Percentiles rank a stretch among this genome's conserved stretches.
Conservation (phyloP, 2,329 filamentous ascomycete genomes). For the Emergomyces orientalis region DNA sequence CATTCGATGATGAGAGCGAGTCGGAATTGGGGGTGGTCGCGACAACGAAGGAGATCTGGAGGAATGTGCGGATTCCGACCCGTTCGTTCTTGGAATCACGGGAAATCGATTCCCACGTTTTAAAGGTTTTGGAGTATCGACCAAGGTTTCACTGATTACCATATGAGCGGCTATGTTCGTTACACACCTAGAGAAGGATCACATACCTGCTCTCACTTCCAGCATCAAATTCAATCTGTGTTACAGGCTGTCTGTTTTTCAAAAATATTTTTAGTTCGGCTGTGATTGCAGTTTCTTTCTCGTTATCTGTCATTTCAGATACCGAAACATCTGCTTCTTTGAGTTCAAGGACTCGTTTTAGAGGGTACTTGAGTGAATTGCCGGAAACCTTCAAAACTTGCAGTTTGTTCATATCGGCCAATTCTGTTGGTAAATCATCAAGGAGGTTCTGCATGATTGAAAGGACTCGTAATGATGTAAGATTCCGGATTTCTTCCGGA, state of each 20-base stretch:
- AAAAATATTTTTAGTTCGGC: conserved; percentile 52
- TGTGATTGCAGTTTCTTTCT: conserved; percentile 52
- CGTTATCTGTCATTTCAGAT: conserved; percentile 47
- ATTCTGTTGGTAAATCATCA: conserved; percentile 68
- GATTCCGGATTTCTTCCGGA: conserved; percentile 67
- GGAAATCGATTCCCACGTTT: conserved; percentile 51
- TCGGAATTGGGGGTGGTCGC: conserved; percentile 67
- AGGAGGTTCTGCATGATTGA: conserved; percentile 82
- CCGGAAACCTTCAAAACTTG: conserved; percentile 84
- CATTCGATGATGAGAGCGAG: conserved; percentile 66
- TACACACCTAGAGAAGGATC: not conserved
- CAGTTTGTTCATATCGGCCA: conserved; percentile 83
- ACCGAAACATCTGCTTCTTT: conserved; percentile 56
- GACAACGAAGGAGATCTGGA: conserved; percentile 57
- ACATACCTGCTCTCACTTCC: conserved; percentile 37
- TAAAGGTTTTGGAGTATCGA: conserved; percentile 66
- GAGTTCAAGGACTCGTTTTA: conserved; percentile 57
- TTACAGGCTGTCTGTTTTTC: conserved; percentile 36
- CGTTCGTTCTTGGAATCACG: conserved; percentile 49
- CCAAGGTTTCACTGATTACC: conserved; percentile 55
- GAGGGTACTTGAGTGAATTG: conserved; percentile 75
- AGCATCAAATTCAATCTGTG: conserved; percentile 37
- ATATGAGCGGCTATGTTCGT: not conserved
- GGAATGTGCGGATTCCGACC: conserved; percentile 55
- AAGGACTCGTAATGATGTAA: conserved; percentile 80